Evolutionary conservation across 257 asterid genomes (phyloP).

Genomic region (Striga asiatica): DNA sequence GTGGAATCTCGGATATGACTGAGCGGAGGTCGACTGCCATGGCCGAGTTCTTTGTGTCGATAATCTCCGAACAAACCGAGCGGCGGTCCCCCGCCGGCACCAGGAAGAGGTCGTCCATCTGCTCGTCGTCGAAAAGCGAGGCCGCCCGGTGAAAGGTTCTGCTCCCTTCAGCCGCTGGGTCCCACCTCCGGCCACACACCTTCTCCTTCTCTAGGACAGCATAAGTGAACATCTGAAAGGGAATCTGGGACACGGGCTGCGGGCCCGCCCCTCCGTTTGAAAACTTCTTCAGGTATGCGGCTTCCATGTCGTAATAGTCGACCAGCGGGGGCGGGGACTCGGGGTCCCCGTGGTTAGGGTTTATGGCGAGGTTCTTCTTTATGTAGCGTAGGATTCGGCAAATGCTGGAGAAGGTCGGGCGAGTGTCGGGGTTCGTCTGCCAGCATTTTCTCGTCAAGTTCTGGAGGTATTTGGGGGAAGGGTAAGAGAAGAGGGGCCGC

Average conservation of each 20-base stretch:
- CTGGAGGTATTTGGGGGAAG: slow-evolving; percentile 62
- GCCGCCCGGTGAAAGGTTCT: slow-evolving; percentile 24
- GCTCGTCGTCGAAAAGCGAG: slow-evolving; percentile 41
- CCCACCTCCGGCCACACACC: slow-evolving; percentile 36
- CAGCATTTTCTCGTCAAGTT: slow-evolving; percentile 74
- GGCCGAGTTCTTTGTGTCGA: slow-evolving; percentile 29
- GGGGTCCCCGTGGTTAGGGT: slow-evolving; percentile 80
- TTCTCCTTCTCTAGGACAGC: slow-evolving; percentile 56
- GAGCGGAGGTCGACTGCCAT: slow-evolving; percentile 39
- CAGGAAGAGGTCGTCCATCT: slow-evolving; percentile 62
- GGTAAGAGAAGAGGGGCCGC: slow-evolving; percentile 75
- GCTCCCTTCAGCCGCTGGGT: slow-evolving; percentile 22
- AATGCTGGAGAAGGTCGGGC: slow-evolving; percentile 69
- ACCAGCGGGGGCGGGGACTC: slow-evolving; percentile 74
- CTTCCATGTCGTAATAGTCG: slow-evolving; percentile 69
- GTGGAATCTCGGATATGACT: slow-evolving; percentile 48
- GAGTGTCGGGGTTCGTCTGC: slow-evolving; percentile 50
- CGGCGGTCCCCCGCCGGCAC: slow-evolving; percentile 44
- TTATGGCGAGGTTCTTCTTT: slow-evolving; percentile 50
- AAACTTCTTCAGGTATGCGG: slow-evolving; percentile 40
- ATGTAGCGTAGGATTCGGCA: slow-evolving; percentile 67
- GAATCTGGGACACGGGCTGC: slow-evolving; percentile 48
- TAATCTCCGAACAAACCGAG: slow-evolving; percentile 60
- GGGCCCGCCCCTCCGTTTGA: slow-evolving; percentile 16
- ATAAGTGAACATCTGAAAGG: slow-evolving; percentile 69